Percentiles rank a stretch among this genome's conserved stretches.
Evolutionary conservation across 176 grass and related monocot species (phyloP).

Genomic region (Aegilops umbellulata): DNA sequence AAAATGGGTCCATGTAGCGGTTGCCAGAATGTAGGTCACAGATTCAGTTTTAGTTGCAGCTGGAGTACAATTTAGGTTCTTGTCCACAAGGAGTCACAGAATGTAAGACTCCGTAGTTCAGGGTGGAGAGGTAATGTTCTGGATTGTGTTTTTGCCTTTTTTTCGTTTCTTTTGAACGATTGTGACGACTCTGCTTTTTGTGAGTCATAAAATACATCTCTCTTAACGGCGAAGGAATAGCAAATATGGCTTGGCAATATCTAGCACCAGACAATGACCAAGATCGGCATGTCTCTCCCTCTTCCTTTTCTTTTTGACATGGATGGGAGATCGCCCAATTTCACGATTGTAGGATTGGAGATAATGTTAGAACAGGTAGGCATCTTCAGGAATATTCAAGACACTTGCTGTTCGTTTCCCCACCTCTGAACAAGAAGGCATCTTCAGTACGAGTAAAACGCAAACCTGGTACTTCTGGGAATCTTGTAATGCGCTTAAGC

Average conservation of each 20-base stretch:
- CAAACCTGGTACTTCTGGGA: slow-evolving; percentile 9
- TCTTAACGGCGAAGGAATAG: background rate
- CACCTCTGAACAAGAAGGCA: too few species aligned
- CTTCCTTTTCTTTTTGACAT: background rate
- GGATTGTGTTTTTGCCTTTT: background rate
- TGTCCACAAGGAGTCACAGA: background rate
- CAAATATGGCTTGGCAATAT: background rate
- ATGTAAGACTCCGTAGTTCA: too few species aligned
- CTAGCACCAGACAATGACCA: background rate
- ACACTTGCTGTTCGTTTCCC: too few species aligned
- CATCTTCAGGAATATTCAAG: background rate
- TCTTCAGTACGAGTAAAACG: too few species aligned
- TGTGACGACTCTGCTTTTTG: background rate
- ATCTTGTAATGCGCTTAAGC: slow-evolving; percentile 40
- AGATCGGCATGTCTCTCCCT: background rate
- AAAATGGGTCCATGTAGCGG: background rate
- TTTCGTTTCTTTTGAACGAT: background rate
- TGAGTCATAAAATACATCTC: background rate
- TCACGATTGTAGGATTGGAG: background rate
- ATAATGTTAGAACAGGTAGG: background rate
- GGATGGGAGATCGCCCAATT: background rate
- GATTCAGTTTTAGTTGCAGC: background rate
- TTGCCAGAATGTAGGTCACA: background rate
- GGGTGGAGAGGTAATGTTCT: too few species aligned
- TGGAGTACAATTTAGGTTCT: background rate